These are phyloP conservation scores for Botryotinia convoluta DNA, from an alignment of 2,329 filamentous ascomycete species.

Conservation along the genomic window DNA sequence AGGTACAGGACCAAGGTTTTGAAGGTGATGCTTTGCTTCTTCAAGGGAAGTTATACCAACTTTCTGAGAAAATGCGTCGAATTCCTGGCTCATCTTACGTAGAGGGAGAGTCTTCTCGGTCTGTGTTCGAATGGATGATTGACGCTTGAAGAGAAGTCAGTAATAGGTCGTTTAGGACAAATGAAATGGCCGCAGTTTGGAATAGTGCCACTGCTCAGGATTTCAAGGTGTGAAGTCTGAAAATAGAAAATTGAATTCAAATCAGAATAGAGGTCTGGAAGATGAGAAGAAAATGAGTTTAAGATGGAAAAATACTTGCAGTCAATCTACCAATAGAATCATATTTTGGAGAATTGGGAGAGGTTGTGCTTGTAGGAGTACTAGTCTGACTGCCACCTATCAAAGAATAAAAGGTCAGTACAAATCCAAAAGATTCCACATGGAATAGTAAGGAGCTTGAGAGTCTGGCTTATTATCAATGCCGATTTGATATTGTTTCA, in stretches of 20 bases:
- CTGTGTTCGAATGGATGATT: not conserved
- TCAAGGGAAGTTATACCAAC: not conserved
- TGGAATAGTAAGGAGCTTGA: not conserved
- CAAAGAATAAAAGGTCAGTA: not conserved
- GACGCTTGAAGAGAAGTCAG: slow-evolving; percentile 2
- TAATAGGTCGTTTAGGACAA: not conserved
- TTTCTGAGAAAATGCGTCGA: slow-evolving; percentile 3
- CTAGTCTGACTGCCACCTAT: slow-evolving; percentile 8
- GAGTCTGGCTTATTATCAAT: not conserved
- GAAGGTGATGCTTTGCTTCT: slow-evolving; percentile 12
- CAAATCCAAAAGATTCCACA: not conserved
- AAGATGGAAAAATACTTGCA: not conserved
- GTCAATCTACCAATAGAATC: slow-evolving; percentile 4
- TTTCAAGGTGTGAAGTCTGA: not conserved
- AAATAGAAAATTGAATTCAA: not conserved
- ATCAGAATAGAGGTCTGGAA: not conserved
- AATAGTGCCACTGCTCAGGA: not conserved
- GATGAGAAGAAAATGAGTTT: not conserved
- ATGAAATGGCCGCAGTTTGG: not conserved
- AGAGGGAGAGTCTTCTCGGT: not conserved
- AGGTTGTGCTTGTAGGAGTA: not conserved
- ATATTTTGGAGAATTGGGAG: not conserved
- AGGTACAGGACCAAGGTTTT: slow-evolving; percentile 10
- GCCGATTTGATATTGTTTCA: not conserved
- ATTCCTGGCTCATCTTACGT: not conserved